phyloP scores from a whole-genome alignment of 306 rosid species.

The Argentina anserina region DNA sequence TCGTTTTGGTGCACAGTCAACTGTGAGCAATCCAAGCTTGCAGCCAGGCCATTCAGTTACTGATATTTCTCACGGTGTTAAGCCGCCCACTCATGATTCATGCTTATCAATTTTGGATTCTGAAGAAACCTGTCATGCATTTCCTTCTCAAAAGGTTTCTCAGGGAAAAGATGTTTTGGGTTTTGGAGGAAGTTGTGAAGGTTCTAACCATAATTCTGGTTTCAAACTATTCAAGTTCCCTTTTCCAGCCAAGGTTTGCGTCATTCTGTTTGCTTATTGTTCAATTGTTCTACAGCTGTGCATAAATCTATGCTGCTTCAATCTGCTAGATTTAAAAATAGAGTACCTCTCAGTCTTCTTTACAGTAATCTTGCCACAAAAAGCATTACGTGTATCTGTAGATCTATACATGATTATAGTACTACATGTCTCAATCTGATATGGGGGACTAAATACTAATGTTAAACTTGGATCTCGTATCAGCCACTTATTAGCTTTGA shows the following conservation, averaged over 20 bases:
- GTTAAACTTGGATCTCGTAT: background rate
- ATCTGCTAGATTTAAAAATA: background rate
- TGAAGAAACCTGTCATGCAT: constrained; percentile 85
- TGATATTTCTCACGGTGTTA: constrained; percentile 46
- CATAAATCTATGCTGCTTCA: constrained; percentile 7
- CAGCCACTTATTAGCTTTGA: background rate
- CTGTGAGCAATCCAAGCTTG: constrained; percentile 29
- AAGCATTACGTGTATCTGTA: background rate
- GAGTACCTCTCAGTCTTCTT: background rate
- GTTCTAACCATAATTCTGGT: constrained; percentile 36
- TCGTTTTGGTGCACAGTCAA: constrained; percentile 31
- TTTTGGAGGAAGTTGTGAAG: constrained; percentile 32
- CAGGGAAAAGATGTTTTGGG: constrained; percentile 40
- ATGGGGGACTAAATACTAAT: background rate
- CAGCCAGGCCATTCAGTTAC: constrained; percentile 41
- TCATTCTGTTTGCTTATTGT: background rate
- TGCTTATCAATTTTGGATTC: constrained; percentile 76
- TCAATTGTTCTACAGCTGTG: constrained; percentile 12
- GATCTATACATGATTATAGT: background rate
- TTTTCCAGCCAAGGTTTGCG: constrained; percentile 51
- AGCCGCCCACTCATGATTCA: constrained; percentile 35
- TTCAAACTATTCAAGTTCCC: constrained; percentile 42
- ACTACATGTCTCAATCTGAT: background rate
- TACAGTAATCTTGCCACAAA: background rate
- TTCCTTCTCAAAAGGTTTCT: constrained; percentile 53